Conservation (phyloP, 2,329 filamentous ascomycete genomes). For the Hortaea werneckii region DNA sequence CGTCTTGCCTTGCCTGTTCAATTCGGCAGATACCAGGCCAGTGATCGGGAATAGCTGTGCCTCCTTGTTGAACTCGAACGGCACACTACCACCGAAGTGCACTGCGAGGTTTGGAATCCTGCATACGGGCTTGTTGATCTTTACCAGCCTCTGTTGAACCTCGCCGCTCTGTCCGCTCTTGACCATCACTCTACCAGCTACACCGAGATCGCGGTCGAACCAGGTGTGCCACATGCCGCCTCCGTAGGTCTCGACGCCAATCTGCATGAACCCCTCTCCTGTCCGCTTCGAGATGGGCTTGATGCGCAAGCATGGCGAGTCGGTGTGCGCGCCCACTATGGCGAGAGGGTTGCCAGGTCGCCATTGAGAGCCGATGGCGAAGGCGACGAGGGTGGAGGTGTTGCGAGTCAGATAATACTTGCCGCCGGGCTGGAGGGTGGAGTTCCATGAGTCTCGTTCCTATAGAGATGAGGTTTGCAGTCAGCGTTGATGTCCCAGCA, state of each 20-base stretch:
- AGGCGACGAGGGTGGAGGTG: constrained; percentile 82
- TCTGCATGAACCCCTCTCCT: constrained; percentile 78
- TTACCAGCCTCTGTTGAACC: constrained; percentile 75
- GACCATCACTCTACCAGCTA: constrained; percentile 82
- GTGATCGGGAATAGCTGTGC: constrained; percentile 89
- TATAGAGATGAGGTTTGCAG: constrained; percentile 17
- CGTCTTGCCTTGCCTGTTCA: constrained; percentile 61
- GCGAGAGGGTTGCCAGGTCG: constrained; percentile 79
- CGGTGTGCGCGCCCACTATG: constrained; percentile 93
- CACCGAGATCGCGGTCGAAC: constrained; percentile 90
- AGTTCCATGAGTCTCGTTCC: constrained; percentile 83
- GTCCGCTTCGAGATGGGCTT: constrained; percentile 91
- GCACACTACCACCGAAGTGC: constrained; percentile 77
- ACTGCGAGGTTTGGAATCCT: constrained; percentile 90
- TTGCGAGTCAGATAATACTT: constrained; percentile 97
- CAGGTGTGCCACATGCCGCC: constrained; percentile 96
- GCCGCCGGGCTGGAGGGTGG: constrained; percentile 68
- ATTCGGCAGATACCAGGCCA: constrained; percentile 74
- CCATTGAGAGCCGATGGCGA: constrained; percentile 85
- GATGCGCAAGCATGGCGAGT: constrained; percentile 81
- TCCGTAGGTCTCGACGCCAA: constrained; percentile 93
- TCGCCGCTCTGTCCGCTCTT: constrained; percentile 49
- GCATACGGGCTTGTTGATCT: constrained; percentile 81
- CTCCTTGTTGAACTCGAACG: constrained; percentile 94
- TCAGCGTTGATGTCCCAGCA: neutral